These are phyloP conservation scores for Hygrocybe coccinea DNA, from an alignment of 768 basidiomycete species.

Conservation along the genomic window DNA sequence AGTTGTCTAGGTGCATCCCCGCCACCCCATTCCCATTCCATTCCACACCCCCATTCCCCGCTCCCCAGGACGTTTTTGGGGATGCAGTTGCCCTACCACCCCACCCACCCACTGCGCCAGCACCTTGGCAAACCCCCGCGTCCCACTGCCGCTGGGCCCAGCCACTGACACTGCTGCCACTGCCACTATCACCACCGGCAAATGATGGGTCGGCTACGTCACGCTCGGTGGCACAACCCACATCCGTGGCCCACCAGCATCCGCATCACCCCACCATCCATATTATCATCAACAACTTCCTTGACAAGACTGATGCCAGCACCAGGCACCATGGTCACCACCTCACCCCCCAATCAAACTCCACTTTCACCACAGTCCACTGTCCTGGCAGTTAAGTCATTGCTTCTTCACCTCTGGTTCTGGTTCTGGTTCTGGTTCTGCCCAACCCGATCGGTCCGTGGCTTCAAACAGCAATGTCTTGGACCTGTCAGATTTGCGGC, in stretches of 20 bases:
- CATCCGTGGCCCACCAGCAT: not conserved
- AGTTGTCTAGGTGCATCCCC: no score
- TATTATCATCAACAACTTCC: slow-evolving; percentile 21
- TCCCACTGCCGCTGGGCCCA: no score
- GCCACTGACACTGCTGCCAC: not conserved
- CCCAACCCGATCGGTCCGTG: not conserved
- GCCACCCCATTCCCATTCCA: no score
- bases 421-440: slow-evolving; percentile 7
- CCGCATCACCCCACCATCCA: not conserved
- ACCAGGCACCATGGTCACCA: slow-evolving; percentile 10
- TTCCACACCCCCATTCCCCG: no score
- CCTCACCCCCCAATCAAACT: slow-evolving; percentile 37
- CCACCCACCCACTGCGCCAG: no score
- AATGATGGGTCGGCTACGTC: not conserved
- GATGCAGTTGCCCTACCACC: no score
- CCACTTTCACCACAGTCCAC: slow-evolving; percentile 11
- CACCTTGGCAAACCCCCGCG: not conserved
- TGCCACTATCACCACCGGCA: no score
- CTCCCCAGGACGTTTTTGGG: no score
- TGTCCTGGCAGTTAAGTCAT: not conserved
- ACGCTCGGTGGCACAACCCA: not conserved
- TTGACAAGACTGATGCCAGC: slow-evolving; percentile 2
- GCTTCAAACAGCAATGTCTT: slow-evolving; percentile 15
- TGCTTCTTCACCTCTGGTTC: slow-evolving; percentile 8
- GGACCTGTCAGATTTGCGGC: slow-evolving; percentile 39